A percentile compares a stretch with the other conserved stretches of the same genome.
phyloP scores from a whole-genome alignment of 2,329 filamentous ascomycete genomes.

The Incumbomyces lentus region DNA sequence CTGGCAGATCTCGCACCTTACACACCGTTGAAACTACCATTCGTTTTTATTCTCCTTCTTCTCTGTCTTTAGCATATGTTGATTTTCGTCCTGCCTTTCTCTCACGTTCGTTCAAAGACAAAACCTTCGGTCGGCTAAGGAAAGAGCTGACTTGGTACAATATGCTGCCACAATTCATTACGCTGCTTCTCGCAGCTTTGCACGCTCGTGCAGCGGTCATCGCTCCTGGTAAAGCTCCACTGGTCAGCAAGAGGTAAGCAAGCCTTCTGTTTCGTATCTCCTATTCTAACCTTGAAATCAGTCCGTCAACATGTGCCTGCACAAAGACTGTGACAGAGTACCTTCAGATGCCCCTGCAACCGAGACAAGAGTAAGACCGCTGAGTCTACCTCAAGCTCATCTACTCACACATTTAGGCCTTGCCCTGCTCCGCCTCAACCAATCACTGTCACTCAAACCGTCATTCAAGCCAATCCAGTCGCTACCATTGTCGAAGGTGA shows the following conservation, averaged over 20 bases:
- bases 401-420: not conserved
- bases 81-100: not conserved
- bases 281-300: not conserved
- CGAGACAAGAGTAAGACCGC: slow-evolving; percentile 3
- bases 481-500: slow-evolving; percentile 18
- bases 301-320: slow-evolving; percentile 3
- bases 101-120: too few relatives aligned
- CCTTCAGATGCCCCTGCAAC: not conserved
- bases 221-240: not conserved
- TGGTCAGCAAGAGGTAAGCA: not conserved
- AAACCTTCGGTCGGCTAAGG: too few relatives aligned
- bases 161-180: not conserved
- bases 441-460: slow-evolving; percentile 13
- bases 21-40: too few relatives aligned
- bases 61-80: not conserved
- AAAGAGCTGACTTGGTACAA: not conserved
- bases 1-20: too few relatives aligned
- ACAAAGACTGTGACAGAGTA: slow-evolving; percentile 4
- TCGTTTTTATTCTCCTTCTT: not conserved
- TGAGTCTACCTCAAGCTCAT: not conserved
- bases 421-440: not conserved
- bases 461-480: slow-evolving; percentile 10
- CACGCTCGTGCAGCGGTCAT: slow-evolving; percentile 2
- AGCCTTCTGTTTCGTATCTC: not conserved
- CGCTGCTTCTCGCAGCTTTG: slow-evolving; percentile 3